Percentiles rank a stretch among this genome's conserved stretches.
phyloP scores from a whole-genome alignment of 768 basidiomycete genomes.

The Pleurotus pulmonarius region DNA sequence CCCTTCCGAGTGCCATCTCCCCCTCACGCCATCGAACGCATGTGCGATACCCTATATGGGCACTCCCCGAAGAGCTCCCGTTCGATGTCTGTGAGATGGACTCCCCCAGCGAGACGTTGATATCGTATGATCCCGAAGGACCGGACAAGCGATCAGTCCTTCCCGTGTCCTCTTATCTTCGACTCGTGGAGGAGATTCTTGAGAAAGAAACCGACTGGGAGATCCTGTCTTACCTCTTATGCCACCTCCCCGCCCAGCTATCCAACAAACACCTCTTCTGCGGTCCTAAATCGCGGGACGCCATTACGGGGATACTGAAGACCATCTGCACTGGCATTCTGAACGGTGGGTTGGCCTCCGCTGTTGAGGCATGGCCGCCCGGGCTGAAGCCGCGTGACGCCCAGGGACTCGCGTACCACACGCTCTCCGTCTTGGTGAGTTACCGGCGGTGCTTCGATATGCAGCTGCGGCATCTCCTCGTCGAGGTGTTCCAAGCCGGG shows the following conservation, averaged over 20 bases:
- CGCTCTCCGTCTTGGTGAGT: constrained; percentile 82
- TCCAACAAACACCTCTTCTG: constrained; percentile 97
- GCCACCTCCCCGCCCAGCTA: constrained; percentile 86
- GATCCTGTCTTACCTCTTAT: constrained; percentile 85
- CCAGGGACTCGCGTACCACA: constrained; percentile 84
- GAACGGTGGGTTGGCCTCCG: constrained; percentile 50
- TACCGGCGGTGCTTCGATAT: constrained; percentile 78
- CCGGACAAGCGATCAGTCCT: constrained; percentile 46
- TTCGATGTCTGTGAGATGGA: constrained; percentile 55
- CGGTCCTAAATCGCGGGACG: constrained; percentile 71
- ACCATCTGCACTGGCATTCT: constrained; percentile 65
- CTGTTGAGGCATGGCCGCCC: constrained; percentile 55
- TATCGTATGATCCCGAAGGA: constrained; percentile 57
- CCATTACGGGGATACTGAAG: constrained; percentile 60
- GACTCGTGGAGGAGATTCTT: constrained; percentile 58
- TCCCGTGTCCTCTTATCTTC: constrained; percentile 73
- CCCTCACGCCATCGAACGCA: constrained; percentile 4
- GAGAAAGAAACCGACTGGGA: constrained; percentile 87
- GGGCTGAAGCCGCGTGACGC: constrained; percentile 75
- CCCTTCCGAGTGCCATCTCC: constrained; percentile 16
- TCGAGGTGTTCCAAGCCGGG: constrained; percentile 69
- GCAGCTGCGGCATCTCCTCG: constrained; percentile 61
- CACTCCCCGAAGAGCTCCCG: constrained; percentile 59
- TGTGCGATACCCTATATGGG: constrained; percentile 54
- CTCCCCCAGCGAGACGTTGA: constrained; percentile 62